A percentile compares a stretch with the other conserved stretches of the same genome.
Conservation (phyloP, 345 rosid species). For the Sonneratia caseolaris region DNA sequence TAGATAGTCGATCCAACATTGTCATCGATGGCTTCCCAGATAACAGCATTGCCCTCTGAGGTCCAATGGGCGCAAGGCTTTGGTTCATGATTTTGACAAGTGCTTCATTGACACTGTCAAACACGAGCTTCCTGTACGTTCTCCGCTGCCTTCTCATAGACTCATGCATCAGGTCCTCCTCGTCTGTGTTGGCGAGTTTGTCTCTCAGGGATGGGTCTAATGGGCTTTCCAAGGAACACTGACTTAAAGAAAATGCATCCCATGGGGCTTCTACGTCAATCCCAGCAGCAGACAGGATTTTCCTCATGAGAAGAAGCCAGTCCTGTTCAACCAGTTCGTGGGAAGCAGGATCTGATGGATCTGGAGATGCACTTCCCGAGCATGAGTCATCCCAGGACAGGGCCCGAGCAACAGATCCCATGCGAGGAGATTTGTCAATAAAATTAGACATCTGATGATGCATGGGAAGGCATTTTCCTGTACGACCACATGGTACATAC, state of each 20-base stretch:
- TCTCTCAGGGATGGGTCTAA: constrained; percentile 62
- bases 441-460: constrained; percentile 26
- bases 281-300: constrained; percentile 46
- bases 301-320: constrained; percentile 43
- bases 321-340: constrained; percentile 50
- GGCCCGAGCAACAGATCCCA: constrained; percentile 53
- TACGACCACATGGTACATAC: not conserved
- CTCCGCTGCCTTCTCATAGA: constrained; percentile 52
- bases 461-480: constrained; percentile 26
- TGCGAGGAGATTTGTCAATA: constrained; percentile 60
- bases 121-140: constrained; percentile 54
- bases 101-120: constrained; percentile 66
- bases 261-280: constrained; percentile 23
- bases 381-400: constrained; percentile 46
- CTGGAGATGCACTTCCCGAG: constrained; percentile 26
- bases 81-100: constrained; percentile 34
- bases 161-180: constrained; percentile 47
- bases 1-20: constrained; percentile 54
- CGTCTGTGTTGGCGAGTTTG: constrained; percentile 28
- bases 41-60: not conserved
- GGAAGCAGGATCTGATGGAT: constrained; percentile 25
- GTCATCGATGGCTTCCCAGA: constrained; percentile 13
- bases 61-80: constrained; percentile 15
- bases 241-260: constrained; percentile 28
- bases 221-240: constrained; percentile 77